Evolutionary conservation across 495 filamentous ascomycete species (phyloP).

Genomic region (Tuber indicum): DNA sequence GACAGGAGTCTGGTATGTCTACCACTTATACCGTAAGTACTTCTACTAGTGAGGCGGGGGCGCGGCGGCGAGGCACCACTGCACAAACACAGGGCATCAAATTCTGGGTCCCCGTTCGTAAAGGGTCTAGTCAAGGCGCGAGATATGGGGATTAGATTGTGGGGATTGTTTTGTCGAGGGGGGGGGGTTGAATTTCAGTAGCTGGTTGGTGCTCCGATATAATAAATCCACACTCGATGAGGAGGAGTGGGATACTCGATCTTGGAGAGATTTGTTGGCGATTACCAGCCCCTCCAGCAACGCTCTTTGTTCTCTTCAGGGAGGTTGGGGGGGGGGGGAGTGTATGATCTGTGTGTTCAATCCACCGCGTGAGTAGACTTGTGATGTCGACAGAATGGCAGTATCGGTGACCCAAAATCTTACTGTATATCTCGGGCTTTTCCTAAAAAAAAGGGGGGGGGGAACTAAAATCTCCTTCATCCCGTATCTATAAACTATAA

Average conservation of each 20-base stretch:
- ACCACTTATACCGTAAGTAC: neutral
- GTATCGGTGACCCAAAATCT: neutral
- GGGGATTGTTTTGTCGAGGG: too few species aligned
- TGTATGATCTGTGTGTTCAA: neutral
- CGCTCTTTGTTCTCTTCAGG: too few species aligned
- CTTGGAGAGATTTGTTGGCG: neutral
- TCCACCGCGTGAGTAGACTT: neutral
- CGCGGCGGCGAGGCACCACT: too few species aligned
- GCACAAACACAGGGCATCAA: too few species aligned
- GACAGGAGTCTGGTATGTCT: neutral
- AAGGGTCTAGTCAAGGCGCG: neutral
- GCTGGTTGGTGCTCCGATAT: too few species aligned
- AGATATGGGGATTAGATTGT: neutral
- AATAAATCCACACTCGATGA: neutral
- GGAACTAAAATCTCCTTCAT: neutral
- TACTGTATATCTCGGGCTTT: too few species aligned
- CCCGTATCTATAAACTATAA: too few species aligned
- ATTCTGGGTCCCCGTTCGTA: neutral
- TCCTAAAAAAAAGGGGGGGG: too few species aligned
- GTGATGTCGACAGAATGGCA: neutral
- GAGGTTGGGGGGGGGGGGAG: too few species aligned
- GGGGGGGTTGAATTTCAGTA: too few species aligned
- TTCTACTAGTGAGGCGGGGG: too few species aligned
- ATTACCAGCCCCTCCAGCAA: neutral
- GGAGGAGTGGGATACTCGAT: neutral